Evolutionary conservation across 371 early-diverging fungal genomes (phyloP).

Genomic region (Chytridium lagenaria): DNA sequence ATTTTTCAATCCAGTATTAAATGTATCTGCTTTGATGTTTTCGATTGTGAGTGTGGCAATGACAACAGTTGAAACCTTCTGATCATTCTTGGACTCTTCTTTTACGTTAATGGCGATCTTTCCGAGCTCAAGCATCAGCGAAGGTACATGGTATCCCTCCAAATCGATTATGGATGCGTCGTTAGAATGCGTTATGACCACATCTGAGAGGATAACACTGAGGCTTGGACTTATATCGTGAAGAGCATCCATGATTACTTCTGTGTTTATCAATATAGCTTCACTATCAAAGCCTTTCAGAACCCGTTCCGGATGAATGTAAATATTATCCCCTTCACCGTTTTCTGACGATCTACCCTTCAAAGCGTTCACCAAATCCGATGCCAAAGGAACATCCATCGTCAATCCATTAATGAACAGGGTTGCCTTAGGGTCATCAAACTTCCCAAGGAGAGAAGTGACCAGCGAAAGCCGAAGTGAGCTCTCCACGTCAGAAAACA

Average conservation of each 20-base stretch:
- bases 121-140: constrained; percentile 6
- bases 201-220: not conserved
- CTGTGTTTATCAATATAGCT: too few species aligned
- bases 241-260: too few species aligned
- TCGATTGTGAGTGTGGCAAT: not conserved
- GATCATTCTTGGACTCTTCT: not conserved
- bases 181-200: not conserved
- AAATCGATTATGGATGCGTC: not conserved
- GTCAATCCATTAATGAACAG: not conserved
- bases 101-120: not conserved
- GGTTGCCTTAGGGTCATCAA: not conserved
- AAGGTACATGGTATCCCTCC: not conserved
- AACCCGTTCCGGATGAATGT: not conserved
- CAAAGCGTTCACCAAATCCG: not conserved
- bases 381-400: not conserved
- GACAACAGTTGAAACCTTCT: not conserved
- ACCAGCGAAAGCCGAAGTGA: not conserved
- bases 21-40: not conserved
- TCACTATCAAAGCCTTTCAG: not conserved
- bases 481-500: not conserved
- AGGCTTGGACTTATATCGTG: not conserved
- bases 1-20: not conserved
- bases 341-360: not conserved
- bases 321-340: not conserved
- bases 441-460: not conserved